phyloP scores from a whole-genome alignment of 768 basidiomycete species.

The Cyathus striatus region DNA sequence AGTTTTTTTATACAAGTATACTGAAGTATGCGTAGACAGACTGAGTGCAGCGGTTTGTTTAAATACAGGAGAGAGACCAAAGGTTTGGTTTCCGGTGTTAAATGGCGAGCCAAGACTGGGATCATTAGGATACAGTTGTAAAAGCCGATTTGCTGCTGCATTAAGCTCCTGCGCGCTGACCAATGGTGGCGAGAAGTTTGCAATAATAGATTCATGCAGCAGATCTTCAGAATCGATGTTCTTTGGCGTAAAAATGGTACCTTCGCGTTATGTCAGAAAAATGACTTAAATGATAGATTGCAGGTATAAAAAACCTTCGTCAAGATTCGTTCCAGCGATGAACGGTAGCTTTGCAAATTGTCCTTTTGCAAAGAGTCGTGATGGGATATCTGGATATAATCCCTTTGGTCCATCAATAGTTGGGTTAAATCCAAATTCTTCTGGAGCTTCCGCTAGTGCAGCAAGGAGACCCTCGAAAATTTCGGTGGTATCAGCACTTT shows the following conservation, averaged over 20 bases:
- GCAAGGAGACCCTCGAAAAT: slow-evolving; percentile 20
- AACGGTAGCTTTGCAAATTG: slow-evolving; percentile 34
- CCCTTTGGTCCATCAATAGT: slow-evolving; percentile 36
- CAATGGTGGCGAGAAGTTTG: slow-evolving; percentile 20
- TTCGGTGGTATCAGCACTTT: slow-evolving; percentile 19
- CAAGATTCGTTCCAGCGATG: slow-evolving; percentile 38
- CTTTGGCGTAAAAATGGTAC: slow-evolving; percentile 21
- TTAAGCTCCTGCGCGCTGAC: slow-evolving; percentile 10
- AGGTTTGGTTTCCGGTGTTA: slow-evolving; percentile 37
- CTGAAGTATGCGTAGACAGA: slow-evolving; percentile 19
- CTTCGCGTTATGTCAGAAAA: slow-evolving; percentile 12
- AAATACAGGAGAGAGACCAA: slow-evolving; percentile 32
- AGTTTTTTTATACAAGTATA: not conserved
- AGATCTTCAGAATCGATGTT: slow-evolving; percentile 16
- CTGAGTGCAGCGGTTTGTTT: slow-evolving; percentile 28
- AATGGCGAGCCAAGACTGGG: slow-evolving; percentile 40
- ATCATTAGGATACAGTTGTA: slow-evolving; percentile 35
- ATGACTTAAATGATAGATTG: not conserved
- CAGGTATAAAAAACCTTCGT: slow-evolving; percentile 30
- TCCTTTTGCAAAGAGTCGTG: slow-evolving; percentile 22
- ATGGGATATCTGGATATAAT: slow-evolving; percentile 31
- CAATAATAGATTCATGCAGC: slow-evolving; percentile 12
- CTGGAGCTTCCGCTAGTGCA: slow-evolving; percentile 13
- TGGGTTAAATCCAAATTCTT: slow-evolving; percentile 28
- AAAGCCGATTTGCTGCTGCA: slow-evolving; percentile 12